Evolutionary conservation across 805 yeast species (phyloP), one percentile per base, ranked within the genome.

Genomic region (Wickerhamomyces tratensis): DNA sequence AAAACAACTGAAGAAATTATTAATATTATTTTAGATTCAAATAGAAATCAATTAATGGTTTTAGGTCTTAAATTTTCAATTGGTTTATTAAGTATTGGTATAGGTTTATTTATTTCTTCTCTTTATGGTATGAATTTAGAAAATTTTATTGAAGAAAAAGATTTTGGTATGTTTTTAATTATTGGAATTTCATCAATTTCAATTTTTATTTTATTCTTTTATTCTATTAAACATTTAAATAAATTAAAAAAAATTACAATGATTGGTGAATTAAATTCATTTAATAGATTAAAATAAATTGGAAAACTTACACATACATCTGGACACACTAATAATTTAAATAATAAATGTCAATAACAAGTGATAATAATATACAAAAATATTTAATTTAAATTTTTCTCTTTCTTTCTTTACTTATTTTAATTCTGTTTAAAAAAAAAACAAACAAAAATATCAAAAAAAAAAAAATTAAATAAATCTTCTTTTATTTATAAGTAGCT

Each of bases 71-170:
- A 83, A 51, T 86, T 87, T 58, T 81, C 93, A 40, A 79, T 87
- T 26, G 93, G 95, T 0, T 70, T 94, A 43, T 65, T 93, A 33
- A 82, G 95, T 5, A 67, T 89, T 54, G 95, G 95, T 2, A 75
- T 81, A 13, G 82, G 93, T 1, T 66, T 94, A 38, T 86, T 85
- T 49, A 58, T 86, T 13, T 93, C 95, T 2, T 83, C 96, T 0
- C 66, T 87, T 10, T 93, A 89, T 61, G 99, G 99, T 33, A 93
- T 93, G 98, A 93, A 93, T 62, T 67, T 93, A 59, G 86, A 84
- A 55, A 93, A 91, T 62, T 88, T 85, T 56, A 80, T 93, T 25
- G 99, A 93, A 58, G 95, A 88, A 43, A 66, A 79, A 2, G 72
- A 74, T 43, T 71, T 72, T 48, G 96, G 96, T 31, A 85, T 87